Conservation (phyloP, 495 filamentous ascomycete species). For the Xylaria acuta region DNA sequence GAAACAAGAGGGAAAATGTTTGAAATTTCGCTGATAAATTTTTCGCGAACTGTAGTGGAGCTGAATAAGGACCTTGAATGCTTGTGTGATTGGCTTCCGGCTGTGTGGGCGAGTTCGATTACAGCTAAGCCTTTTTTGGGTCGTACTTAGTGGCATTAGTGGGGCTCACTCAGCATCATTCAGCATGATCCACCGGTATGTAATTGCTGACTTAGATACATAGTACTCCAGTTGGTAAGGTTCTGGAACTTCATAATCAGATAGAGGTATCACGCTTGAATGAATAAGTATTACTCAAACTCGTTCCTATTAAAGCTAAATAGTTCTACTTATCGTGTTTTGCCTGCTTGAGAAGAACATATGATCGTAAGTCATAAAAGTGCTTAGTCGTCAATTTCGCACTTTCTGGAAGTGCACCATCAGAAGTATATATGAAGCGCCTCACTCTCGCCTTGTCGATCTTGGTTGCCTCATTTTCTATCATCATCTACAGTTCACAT, state of each 20-base stretch:
- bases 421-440: constrained; percentile 33
- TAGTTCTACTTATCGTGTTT: neutral
- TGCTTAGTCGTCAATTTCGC: neutral
- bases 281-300: constrained; percentile 34
- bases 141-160: neutral
- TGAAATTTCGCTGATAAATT: neutral
- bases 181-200: constrained; percentile 33
- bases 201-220: constrained; percentile 24
- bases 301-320: neutral
- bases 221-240: no score
- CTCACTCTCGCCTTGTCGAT: constrained; percentile 28
- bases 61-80: neutral
- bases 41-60: constrained; percentile 5
- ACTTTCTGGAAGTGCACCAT: constrained; percentile 8
- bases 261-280: constrained; percentile 15
- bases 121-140: neutral
- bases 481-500: constrained; percentile 33
- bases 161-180: constrained; percentile 29
- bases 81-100: neutral
- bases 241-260: constrained; percentile 5
- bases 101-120: neutral
- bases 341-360: neutral
- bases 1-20: neutral
- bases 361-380: neutral
- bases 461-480: constrained; percentile 29